A percentile compares a stretch with the other conserved stretches of the same genome.
Conservation (phyloP, 805 yeast species). For the Starmerella tilneyi region DNA sequence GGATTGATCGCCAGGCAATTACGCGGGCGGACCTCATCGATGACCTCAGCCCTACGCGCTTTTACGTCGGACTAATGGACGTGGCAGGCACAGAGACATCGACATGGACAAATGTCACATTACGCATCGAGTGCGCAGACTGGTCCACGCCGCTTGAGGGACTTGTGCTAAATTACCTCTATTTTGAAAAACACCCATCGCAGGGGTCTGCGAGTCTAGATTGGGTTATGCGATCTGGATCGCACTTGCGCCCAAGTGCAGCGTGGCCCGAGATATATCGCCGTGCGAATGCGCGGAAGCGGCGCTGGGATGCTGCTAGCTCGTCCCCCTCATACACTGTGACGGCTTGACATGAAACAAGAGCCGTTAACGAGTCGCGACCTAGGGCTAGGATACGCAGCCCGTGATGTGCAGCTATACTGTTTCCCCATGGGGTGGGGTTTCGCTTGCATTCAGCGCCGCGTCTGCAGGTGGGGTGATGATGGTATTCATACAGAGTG, state of each 20-base stretch:
- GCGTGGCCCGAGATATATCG: slow-evolving; percentile 17
- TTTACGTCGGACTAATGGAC: slow-evolving; percentile 11
- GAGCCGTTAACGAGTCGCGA: background rate
- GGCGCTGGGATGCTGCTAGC: slow-evolving; percentile 8
- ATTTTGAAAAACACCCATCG: slow-evolving; percentile 14
- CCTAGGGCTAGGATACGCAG: background rate
- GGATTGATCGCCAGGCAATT: slow-evolving; percentile 15
- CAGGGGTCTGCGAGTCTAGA: slow-evolving; percentile 6
- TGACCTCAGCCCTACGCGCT: slow-evolving; percentile 4
- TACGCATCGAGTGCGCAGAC: slow-evolving; percentile 13
- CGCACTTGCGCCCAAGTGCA: slow-evolving; percentile 6
- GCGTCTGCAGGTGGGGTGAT: too few relatives aligned
- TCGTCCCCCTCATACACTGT: background rate
- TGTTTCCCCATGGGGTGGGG: background rate
- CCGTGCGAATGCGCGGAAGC: slow-evolving; percentile 17
- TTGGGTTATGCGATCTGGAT: slow-evolving; percentile 13
- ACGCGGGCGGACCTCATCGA: slow-evolving; percentile 3
- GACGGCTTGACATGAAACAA: background rate
- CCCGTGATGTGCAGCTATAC: background rate
- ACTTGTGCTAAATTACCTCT: slow-evolving; percentile 20
- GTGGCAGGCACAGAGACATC: background rate
- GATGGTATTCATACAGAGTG: too few relatives aligned
- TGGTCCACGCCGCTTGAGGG: slow-evolving; percentile 12
- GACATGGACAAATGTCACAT: slow-evolving; percentile 15
- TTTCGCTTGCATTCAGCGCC: too few relatives aligned